phyloP scores from a whole-genome alignment of 1,284 basidiomycete genomes.

The Sporisorium exsertum region DNA sequence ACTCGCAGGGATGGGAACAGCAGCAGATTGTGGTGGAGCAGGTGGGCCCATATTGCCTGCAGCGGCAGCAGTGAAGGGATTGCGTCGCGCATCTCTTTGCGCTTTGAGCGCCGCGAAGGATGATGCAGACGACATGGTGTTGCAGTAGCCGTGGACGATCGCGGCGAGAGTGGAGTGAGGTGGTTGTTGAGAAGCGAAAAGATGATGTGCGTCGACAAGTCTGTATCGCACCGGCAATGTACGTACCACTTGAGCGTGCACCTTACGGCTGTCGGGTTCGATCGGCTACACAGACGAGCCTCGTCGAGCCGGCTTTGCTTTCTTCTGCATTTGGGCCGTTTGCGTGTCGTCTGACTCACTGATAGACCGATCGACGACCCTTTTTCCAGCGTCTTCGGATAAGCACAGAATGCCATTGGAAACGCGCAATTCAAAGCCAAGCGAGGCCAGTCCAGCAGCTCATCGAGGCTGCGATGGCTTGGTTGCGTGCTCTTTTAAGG shows the following conservation, averaged over 20 bases:
- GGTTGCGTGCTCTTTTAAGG: no score
- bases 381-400: neutral
- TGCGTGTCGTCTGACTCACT: neutral
- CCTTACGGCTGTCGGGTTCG: neutral
- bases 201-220: no score
- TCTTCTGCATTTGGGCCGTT: no score
- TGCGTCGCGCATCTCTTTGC: slow-evolving; percentile 38
- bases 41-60: slow-evolving; percentile 19
- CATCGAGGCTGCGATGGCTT: no score
- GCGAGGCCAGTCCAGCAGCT: no score
- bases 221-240: neutral
- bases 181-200: no score
- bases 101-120: slow-evolving; percentile 48
- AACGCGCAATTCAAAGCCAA: no score
- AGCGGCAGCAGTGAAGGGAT: slow-evolving; percentile 17
- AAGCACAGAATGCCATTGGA: neutral
- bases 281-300: neutral
- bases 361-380: no score
- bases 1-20: slow-evolving; percentile 13
- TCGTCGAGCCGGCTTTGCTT: no score
- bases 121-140: slow-evolving; percentile 28
- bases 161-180: no score
- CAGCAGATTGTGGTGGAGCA: neutral
- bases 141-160: no score
- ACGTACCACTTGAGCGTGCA: no score